Percentiles rank a stretch among this genome's conserved stretches.
Conservation (phyloP, 352 stramenopile species). For the Pythium periplocum region DNA sequence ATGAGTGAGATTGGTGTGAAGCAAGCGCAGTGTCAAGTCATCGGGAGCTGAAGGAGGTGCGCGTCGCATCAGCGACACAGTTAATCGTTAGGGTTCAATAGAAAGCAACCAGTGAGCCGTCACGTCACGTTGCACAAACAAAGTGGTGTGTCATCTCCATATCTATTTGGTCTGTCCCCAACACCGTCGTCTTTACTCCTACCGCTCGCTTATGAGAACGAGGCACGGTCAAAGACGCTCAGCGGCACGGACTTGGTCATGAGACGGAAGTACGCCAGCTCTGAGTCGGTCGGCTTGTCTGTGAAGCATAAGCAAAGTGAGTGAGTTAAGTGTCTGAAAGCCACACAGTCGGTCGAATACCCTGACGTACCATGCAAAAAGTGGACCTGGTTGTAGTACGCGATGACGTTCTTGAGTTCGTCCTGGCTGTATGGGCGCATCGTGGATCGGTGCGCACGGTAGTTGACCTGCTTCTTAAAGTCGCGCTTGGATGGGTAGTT, state of each 20-base stretch:
- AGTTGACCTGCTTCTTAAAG: constrained; percentile 83
- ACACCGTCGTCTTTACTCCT: not conserved
- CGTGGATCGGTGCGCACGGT: constrained; percentile 61
- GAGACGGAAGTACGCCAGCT: constrained; percentile 79
- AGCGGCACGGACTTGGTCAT: constrained; percentile 83
- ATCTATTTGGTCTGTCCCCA: too few relatives aligned
- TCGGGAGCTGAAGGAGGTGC: too few relatives aligned
- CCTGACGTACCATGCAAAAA: constrained; percentile 53
- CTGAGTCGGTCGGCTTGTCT: constrained; percentile 67
- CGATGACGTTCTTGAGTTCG: constrained; percentile 66
- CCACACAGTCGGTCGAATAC: not conserved
- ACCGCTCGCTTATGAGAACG: constrained; percentile 54
- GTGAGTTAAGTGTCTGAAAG: not conserved
- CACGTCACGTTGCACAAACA: too few relatives aligned
- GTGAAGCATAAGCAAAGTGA: constrained; percentile 2
- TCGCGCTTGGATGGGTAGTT: constrained; percentile 75
- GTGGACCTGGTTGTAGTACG: constrained; percentile 83
- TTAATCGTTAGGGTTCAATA: too few relatives aligned
- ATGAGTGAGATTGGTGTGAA: too few relatives aligned
- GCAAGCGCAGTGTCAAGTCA: too few relatives aligned
- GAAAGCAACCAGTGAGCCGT: too few relatives aligned
- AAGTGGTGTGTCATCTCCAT: too few relatives aligned
- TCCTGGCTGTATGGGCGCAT: constrained; percentile 78
- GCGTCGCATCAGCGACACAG: too few relatives aligned
- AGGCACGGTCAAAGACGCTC: constrained; percentile 77